Evolutionary conservation across 2,329 filamentous ascomycete genomes (phyloP), one percentile per base, ranked within the genome.

Genomic region (Alternaria arborescens): DNA sequence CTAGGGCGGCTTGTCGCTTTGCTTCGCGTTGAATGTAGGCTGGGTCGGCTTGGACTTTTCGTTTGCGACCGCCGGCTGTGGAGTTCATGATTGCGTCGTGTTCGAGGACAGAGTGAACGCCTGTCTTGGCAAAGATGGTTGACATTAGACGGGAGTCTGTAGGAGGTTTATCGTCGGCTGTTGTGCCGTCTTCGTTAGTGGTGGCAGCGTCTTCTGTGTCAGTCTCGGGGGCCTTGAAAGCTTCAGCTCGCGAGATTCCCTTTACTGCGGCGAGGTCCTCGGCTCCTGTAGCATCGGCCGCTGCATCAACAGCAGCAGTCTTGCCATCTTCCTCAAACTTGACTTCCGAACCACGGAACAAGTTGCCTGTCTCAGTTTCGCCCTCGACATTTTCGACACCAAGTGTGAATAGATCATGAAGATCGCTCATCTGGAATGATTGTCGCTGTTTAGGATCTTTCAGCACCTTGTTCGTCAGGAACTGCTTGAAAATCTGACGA

Each of bases 401-500:
- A 2, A 96, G 84, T 0, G 88, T 93, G 78, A 99, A 99, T 0
- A 99, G 84, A 75, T 99, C 94, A 67, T 97, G 92, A 16, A 99
- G 81, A 71, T 98, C 94, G 60, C 90, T 91, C 71, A 97, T 85
- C 60, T 97, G 92, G 77, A 98, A 97, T 0, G 91, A 93, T 66
- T 95, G 92, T 22, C 92, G 89, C 77, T 98, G 94, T 73, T 97
- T 97, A 0, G 95, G 93, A 71, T 99, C 94, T 69, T 91, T 94
- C 52, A 99, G 79, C 7, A 99, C 94, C 78, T 98, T 98, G 81
- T 98, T 97, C 4, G 93, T 95, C 63, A 99, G 84, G 74, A 98
- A 97, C 71, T 98, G 94, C 79, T 99, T 99, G 84, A 97, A 99
- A 52, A 99, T 95, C 74, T 99, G 95, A 16, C 96, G 91, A 78